A percentile compares a stretch with the other conserved stretches of the same genome.
phyloP scores from a whole-genome alignment of 257 asterid genomes.

The Solanum okadae region DNA sequence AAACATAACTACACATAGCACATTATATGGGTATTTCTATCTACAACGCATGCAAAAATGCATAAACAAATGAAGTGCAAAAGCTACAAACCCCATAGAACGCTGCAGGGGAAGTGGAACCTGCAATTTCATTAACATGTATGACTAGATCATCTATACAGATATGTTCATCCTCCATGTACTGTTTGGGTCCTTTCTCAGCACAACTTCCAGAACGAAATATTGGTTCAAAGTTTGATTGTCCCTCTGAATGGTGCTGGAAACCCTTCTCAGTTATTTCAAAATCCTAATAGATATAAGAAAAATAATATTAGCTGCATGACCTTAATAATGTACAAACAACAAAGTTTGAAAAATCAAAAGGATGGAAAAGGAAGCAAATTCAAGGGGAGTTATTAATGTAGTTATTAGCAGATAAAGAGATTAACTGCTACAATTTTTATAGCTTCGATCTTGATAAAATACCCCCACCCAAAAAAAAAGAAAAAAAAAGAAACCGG shows the following conservation, averaged over 20 bases:
- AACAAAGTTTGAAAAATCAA: not conserved
- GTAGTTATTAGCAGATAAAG: not conserved
- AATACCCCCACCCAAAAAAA: not conserved
- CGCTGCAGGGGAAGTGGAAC: slow-evolving; percentile 63
- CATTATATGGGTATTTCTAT: not conserved
- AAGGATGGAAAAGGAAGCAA: not conserved
- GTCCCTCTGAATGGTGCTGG: slow-evolving; percentile 40
- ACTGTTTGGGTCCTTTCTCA: slow-evolving; percentile 86
- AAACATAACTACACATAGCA: not conserved
- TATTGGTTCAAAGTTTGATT: slow-evolving; percentile 49
- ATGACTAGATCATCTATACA: slow-evolving; percentile 70
- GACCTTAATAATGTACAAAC: not conserved
- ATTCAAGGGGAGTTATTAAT: not conserved
- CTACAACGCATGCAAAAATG: not conserved
- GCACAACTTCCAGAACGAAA: slow-evolving; percentile 91
- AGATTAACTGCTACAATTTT: not conserved
- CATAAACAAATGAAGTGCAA: not conserved
- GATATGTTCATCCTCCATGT: slow-evolving; percentile 90
- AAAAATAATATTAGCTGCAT: not conserved
- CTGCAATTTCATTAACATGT: slow-evolving; percentile 37
- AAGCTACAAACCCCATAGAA: slow-evolving; percentile 84
- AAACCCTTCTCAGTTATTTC: slow-evolving; percentile 23
- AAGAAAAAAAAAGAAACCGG: not conserved
- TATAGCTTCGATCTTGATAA: not conserved
- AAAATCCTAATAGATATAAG: slow-evolving; percentile 33